Conservation (phyloP, 2,329 filamentous ascomycete genomes). For the Monilinia aucupariae region DNA sequence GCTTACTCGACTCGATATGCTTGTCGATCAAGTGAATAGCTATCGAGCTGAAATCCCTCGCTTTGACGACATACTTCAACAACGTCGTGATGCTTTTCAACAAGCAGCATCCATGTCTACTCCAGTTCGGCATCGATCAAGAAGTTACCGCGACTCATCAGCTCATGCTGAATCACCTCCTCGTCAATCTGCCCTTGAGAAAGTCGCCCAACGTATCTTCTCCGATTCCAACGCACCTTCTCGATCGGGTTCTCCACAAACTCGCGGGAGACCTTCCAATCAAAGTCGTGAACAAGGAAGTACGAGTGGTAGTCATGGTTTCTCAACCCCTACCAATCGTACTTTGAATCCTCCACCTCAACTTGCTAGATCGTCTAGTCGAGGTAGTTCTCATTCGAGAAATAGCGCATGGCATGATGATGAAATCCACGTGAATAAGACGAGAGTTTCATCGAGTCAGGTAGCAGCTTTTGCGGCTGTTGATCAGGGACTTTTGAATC, state of each 20-base stretch:
- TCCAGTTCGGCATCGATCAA: slow-evolving; percentile 36
- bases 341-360: slow-evolving; percentile 25
- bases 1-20: slow-evolving; percentile 51
- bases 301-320: slow-evolving; percentile 27
- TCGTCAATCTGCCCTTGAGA: slow-evolving; percentile 51
- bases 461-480: slow-evolving; percentile 57
- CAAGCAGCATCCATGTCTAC: slow-evolving; percentile 45
- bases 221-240: slow-evolving; percentile 42
- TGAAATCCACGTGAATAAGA: neutral
- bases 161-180: slow-evolving; percentile 48
- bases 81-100: slow-evolving; percentile 58
- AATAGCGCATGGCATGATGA: neutral
- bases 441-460: slow-evolving; percentile 40
- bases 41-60: slow-evolving; percentile 63
- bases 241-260: slow-evolving; percentile 33
- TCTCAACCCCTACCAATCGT: slow-evolving; percentile 26
- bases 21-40: slow-evolving; percentile 56
- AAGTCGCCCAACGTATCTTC: slow-evolving; percentile 57
- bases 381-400: slow-evolving; percentile 26
- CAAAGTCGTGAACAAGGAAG: slow-evolving; percentile 19
- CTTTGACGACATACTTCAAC: slow-evolving; percentile 66
- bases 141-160: slow-evolving; percentile 41
- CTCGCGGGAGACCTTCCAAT: slow-evolving; percentile 29
- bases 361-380: slow-evolving; percentile 25
- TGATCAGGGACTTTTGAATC: slow-evolving; percentile 56